Base-by-base conservation (phyloP, 1,139 yeast species). In the Lipomyces yarrowii region DNA sequence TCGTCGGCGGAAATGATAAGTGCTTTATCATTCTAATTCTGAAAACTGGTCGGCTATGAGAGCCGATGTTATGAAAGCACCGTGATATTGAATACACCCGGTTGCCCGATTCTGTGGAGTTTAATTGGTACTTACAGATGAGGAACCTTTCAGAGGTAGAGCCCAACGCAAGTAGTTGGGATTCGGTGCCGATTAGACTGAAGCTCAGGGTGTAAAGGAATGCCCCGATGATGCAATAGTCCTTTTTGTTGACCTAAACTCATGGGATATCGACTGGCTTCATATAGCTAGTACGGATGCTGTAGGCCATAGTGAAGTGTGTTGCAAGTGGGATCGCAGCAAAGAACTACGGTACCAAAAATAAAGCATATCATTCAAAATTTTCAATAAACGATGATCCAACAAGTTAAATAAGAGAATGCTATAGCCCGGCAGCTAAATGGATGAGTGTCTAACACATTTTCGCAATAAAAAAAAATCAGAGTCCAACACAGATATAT, bases 41-140 rank as follows among this genome's bases (percentile, higher is more conserved):
- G 32, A 26, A 13, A 11, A 51, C 30, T 11, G 54, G 32, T 21
- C 26, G 7, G 48, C 48, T 18, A 39, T 15, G 48, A 51, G 68
- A 13, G 18, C n/a, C 32, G 52, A 57, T 23, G 46, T 46, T 33
- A 64, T 59, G 11, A 15, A 46, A 10, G 52, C 60, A 26, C 48
- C 54, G 13, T 60, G n/a, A 60, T 48, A 52, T 54, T n/a, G 39
- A 35, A 18, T 46, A 42, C 35, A 42, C 56, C 1, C 32, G 56
- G n/a, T 42, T 39, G 13, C 67, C 66, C 3, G 39, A 10, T 8
- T 35, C 52, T 21, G 48, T 42, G 30, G 33, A 23, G 48, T 57
- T 51, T 62, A 1, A 32, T 5, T 65, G 68, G 68, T 61, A 52
- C 46, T 18, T 39, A 13, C 8, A 52, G 3, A 48, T 56, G 11